Base-by-base conservation (phyloP, 495 filamentous ascomycete genomes). In the Hypoxylon perforatum region DNA sequence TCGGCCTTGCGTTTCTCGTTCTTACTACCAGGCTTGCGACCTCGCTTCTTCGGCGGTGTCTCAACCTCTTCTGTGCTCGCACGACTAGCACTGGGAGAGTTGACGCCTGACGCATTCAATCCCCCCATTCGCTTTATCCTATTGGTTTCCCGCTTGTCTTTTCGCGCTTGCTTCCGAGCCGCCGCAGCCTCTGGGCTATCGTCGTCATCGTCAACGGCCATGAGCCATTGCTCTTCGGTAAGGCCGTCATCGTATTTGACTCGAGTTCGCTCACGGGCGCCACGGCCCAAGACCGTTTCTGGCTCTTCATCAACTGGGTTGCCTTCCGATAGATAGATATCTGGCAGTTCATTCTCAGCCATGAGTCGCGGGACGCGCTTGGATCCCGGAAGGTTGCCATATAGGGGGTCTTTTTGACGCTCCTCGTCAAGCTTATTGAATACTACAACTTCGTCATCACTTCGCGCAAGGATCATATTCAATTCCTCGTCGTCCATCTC, bases 401-500 rank as follows among this genome's bases (percentile, higher is more conserved):
- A 99, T 15, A 76, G 67, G 14, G 82, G 81, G 62, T 83, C 87
- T 59, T 75, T 81, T 15, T 77, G 66, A 39, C 96, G 85, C 51
- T 96, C 88, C 54, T 85, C 85, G 72, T 99, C 95, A 61, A 99
- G 86, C 58, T 86, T 79, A 65, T 89, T 87, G 82, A 96, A 96
- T 1, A 86, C 66, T 7, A 51, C 50, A 51, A 94, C 67, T 69
- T 96, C 92, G 1, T 87, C 84, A 12, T 94, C 92, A 7, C 82
- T 91, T 59, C 92, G 88, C 19, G 92, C 89, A 71, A 92, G 87
- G 41, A 96, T 92, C 80, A 93, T 81, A 70, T 99, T 99, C 39
- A 99, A 78, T 67, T 99, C 95, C 53, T 99, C 95, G 67, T 99
- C 95, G 63, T 99, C 95, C 90, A 97, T 96, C 76, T 96, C 92